Percentiles rank a stretch among this genome's conserved stretches.
Conservation (phyloP, 2,329 filamentous ascomycete species). For the Raffaelea arxii region DNA sequence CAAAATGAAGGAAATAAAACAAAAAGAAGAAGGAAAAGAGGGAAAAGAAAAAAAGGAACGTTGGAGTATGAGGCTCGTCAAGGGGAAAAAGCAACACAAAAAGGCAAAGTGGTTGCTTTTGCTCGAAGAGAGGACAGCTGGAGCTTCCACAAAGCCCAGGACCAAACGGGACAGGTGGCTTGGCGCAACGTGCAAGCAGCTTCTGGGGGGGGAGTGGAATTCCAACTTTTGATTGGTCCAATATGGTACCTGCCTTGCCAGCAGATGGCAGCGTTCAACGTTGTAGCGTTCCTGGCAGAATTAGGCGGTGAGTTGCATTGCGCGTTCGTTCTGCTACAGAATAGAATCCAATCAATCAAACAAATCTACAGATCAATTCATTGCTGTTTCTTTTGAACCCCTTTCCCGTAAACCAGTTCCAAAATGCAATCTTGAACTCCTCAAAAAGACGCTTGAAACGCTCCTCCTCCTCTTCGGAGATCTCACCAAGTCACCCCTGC, state of each 20-base stretch:
- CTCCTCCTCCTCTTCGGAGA: background rate
- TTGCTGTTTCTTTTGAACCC: no score
- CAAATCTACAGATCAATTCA: no score
- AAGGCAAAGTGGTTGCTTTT: background rate
- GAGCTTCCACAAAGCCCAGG: slow-evolving; percentile 2
- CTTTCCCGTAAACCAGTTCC: no score
- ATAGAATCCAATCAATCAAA: no score
- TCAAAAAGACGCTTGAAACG: background rate
- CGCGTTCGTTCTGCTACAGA: no score
- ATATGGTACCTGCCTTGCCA: no score
- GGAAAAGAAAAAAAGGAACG: background rate
- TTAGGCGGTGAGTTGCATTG: background rate
- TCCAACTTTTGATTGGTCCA: background rate
- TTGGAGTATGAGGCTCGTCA: background rate
- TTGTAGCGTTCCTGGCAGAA: background rate
- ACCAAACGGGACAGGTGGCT: slow-evolving; percentile 6
- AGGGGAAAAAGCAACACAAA: background rate
- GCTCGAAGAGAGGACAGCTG: slow-evolving; percentile 5
- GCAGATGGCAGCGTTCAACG: background rate
- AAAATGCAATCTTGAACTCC: no score
- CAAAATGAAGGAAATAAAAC: background rate
- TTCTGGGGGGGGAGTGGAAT: background rate
- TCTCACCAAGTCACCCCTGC: slow-evolving; percentile 23
- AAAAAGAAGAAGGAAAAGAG: background rate
- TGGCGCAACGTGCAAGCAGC: background rate